Percentiles rank a stretch among this genome's conserved stretches.
Conservation (phyloP, 257 asterid genomes). For the Knoxia roxburghii region DNA sequence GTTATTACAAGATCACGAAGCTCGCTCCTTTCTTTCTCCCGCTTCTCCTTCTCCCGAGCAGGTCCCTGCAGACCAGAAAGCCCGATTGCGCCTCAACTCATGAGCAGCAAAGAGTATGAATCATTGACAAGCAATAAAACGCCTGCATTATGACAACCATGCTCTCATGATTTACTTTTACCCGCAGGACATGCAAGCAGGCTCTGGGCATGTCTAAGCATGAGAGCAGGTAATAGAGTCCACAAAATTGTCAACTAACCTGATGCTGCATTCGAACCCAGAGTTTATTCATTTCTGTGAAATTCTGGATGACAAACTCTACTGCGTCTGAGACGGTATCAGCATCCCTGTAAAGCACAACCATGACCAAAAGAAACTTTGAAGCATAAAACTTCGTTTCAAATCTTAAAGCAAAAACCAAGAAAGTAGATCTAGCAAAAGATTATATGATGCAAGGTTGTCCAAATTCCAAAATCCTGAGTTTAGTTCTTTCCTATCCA, state of each 20-base stretch:
- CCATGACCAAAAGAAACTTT: conserved; percentile 14
- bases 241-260: conserved; percentile 54
- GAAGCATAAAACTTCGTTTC: background rate
- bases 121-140: conserved; percentile 29
- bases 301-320: conserved; percentile 97
- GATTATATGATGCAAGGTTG: background rate
- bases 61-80: conserved; percentile 82
- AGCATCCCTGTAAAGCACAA: conserved; percentile 61
- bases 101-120: conserved; percentile 39
- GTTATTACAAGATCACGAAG: conserved; percentile 92
- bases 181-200: conserved; percentile 33
- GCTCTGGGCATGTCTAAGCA: conserved; percentile 29
- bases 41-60: conserved; percentile 87
- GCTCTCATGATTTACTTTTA: conserved; percentile 36
- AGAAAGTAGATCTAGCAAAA: conserved; percentile 1
- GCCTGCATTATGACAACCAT: conserved; percentile 33
- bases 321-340: conserved; percentile 86
- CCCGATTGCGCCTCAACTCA: conserved; percentile 36
- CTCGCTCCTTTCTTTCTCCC: conserved; percentile 96
- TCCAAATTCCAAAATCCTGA: background rate
- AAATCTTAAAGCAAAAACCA: background rate
- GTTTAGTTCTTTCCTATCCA: background rate
- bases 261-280: conserved; percentile 99
- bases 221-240: conserved; percentile 30
- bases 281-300: conserved; percentile 99